Base-by-base conservation (phyloP, 768 basidiomycete species). In the Arthromyces matolae region DNA sequence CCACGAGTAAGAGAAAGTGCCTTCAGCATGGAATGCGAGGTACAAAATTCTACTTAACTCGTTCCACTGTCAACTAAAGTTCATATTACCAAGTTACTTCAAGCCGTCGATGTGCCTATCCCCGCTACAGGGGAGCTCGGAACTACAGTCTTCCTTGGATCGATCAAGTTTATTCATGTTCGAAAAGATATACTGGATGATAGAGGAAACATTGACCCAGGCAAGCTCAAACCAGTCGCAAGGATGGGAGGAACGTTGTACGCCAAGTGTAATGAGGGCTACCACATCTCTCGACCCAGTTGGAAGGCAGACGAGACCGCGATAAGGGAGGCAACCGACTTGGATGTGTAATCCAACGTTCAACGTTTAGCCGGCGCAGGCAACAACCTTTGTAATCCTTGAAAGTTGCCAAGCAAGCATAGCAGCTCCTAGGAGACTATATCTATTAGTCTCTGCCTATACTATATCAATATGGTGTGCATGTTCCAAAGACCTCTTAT, bases 1-100 rank as follows among this genome's bases (percentile, higher is more conserved):
- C 69, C 80, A 20, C 69, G 83, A 44, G 81, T 84, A 16, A 76
- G 71, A 56, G 83, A 84, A 59, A 81, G 82, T 53, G 82, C 79
- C 0, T 80, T 83, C 54, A 73, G 75, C 19, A 71, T 84, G 61
- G 84, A 84, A 65, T 83, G 81, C 65, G 80, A 73, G 59, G 73
- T 70, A 50, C 12, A 23, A 2, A 24, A 12, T 23, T 14, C 20
- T 16, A 22, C 5, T 49, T 37, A 41, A 5, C 19, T 24, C 8
- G 27, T 12, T 25, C 16, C 4, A 28, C n/a, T 23, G 28, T 19
- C n/a, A 9, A n/a, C 7, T 46, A 12, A 51, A 44, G 41, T 73
- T 72, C 43, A 75, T 42, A 18, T 22, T 19, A 25, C 25, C 29
- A 43, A 79, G 77, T 69, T 80, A 37, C 51, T 76, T 32, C 66